phyloP scores from a whole-genome alignment of 2,329 filamentous ascomycete species.

The Monilinia aucupariae region DNA sequence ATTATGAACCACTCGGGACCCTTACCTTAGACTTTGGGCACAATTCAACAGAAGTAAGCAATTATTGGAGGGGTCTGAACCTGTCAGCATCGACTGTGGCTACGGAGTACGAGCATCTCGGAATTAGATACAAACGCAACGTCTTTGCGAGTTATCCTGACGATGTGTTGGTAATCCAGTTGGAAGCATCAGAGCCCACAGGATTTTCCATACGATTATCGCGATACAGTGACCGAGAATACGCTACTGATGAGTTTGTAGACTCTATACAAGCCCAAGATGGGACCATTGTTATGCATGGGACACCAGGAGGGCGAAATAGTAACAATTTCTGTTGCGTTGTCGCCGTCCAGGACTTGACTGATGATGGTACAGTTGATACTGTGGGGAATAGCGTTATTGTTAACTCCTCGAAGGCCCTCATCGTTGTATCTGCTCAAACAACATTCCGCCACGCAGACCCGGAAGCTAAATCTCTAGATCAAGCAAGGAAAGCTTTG shows the following conservation, averaged over 20 bases:
- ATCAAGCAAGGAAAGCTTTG: neutral
- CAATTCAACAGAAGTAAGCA: constrained; percentile 25
- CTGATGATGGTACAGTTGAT: constrained; percentile 28
- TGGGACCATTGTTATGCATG: constrained; percentile 37
- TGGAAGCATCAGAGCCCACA: constrained; percentile 21
- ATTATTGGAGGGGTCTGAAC: constrained; percentile 34
- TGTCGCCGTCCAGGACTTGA: constrained; percentile 28
- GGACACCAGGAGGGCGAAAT: constrained; percentile 37
- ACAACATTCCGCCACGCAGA: constrained; percentile 37
- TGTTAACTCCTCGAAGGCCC: constrained; percentile 35
- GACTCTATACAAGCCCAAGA: constrained; percentile 36
- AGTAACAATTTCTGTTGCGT: constrained; percentile 36
- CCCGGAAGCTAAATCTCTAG: constrained; percentile 18
- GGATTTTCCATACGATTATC: constrained; percentile 34
- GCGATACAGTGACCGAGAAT: constrained; percentile 39
- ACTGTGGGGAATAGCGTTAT: constrained; percentile 36
- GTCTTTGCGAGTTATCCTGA: constrained; percentile 39
- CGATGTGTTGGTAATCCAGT: constrained; percentile 37
- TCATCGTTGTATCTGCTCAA: constrained; percentile 38
- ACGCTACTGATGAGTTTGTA: constrained; percentile 41
- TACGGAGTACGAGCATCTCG: constrained; percentile 37
- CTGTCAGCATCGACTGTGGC: constrained; percentile 35
- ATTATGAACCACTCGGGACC: constrained; percentile 42
- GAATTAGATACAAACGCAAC: constrained; percentile 35
- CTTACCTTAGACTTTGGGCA: constrained; percentile 41